Percentiles rank a stretch among this genome's conserved stretches.
These are phyloP conservation scores for Amanita inopinata DNA, from an alignment of 768 basidiomycete species.

Conservation along the genomic window DNA sequence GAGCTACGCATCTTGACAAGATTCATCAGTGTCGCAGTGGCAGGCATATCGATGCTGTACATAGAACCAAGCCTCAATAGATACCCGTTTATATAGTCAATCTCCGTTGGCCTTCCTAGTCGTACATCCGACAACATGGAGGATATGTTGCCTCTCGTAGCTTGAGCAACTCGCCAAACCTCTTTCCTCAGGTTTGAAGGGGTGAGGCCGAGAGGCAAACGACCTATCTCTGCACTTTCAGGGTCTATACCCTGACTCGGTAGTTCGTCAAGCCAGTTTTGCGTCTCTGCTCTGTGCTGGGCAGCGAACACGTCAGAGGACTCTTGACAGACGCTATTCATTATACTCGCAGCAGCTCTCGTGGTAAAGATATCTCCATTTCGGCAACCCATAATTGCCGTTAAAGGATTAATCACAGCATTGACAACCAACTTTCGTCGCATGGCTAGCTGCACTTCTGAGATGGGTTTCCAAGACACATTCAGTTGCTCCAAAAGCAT, in stretches of 20 bases:
- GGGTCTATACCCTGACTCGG: slow-evolving; percentile 19
- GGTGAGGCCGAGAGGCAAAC: slow-evolving; percentile 38
- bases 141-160: slow-evolving; percentile 62
- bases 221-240: slow-evolving; percentile 20
- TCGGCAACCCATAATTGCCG: slow-evolving; percentile 67
- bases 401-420: slow-evolving; percentile 76
- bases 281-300: slow-evolving; percentile 35
- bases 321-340: slow-evolving; percentile 57
- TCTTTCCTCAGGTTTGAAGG: slow-evolving; percentile 39
- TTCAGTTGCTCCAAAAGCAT: slow-evolving; percentile 45
- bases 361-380: slow-evolving; percentile 66
- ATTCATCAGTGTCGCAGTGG: slow-evolving; percentile 42
- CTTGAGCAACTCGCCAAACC: slow-evolving; percentile 44
- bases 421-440: slow-evolving; percentile 79
- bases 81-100: slow-evolving; percentile 80
- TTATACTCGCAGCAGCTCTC: slow-evolving; percentile 31
- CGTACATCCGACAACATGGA: slow-evolving; percentile 74
- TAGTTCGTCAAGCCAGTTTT: slow-evolving; percentile 23
- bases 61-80: slow-evolving; percentile 50
- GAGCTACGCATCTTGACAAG: slow-evolving; percentile 49
- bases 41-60: slow-evolving; percentile 48
- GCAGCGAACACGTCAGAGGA: slow-evolving; percentile 51
- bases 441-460: slow-evolving; percentile 57
- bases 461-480: slow-evolving; percentile 54
- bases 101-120: slow-evolving; percentile 56